Evolutionary conservation across 352 stramenopile genomes (phyloP), one percentile per base, ranked within the genome.

Genomic region (Achlya hypogyna): DNA sequence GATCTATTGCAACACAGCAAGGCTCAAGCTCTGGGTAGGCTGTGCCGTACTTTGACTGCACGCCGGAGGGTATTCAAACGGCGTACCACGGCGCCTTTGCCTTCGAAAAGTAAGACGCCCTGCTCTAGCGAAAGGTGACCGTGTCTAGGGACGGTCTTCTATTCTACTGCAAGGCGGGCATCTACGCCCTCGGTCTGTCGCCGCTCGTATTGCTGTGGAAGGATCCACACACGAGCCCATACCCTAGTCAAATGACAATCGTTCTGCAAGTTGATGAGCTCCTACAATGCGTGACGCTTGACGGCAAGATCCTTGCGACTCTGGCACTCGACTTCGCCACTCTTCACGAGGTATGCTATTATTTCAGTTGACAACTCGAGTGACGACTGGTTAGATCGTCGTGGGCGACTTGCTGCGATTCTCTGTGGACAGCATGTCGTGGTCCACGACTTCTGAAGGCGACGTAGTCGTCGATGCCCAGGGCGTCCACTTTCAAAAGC

Each of bases 151-250:
- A 97, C 65, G 90, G 89, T 0, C 74, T 97, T 34, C 65, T 97
- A 9, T 97, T 97, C 56, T 89, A 89, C 73, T 81, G 91, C 74
- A 97, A 97, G 68, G 77, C 83, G 8, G 87, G 78, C 1, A 83
- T 96, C 58, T 97, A 97, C 65, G 81, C 90, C n/a, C 78, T 93
- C 34, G 90, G 88, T 1, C 72, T 96, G 5, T 91, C 89, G 10
- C 87, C 90, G 2, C 78, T 96, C 10, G 82, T 82, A 28, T 68
- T 96, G n/a, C 75, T 96, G 27, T 97, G 89, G 89, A 97, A 97
- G 45, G 90, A 97, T 67, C 71, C 74, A 12, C 73, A 74, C 34
- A 95, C 86, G 25, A 96, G 88, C 74, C 78, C 86, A 20, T 97
- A 91, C 63, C 81, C 78, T 6, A 72, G 85, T 5, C 91, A 87